Base-by-base conservation (phyloP, 2,329 filamentous ascomycete species). In the Xylaria sp. region DNA sequence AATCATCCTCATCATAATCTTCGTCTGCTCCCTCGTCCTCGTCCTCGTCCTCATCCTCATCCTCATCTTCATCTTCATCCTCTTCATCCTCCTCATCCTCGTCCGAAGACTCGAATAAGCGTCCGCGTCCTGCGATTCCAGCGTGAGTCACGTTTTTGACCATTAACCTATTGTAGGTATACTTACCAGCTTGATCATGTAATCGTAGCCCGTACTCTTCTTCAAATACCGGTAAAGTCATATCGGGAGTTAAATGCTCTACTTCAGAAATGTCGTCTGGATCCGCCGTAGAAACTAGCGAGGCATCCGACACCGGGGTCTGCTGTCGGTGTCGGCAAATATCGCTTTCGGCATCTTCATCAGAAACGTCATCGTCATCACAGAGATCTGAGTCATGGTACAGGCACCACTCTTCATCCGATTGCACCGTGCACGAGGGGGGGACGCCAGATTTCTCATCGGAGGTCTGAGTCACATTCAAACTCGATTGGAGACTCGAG, bases 111-210 rank as follows among this genome's bases (percentile, higher is more conserved):
- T 28, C n/a, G 28, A 28, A 28, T 28, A 28, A 28, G 28, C 28
- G 28, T 28, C 28, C 48, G 28, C 3, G 28, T 5, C 28, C 48
- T 60, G 10, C 62, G 37, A 2, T 62, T 56, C 25, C 10, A 20
- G 13, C 13, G 28, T 60, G 28, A 54, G 55, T 48, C n/a, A 39
- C 15, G 64, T 63, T 7, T 67, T 46, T 13, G 46, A n/a, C 39
- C 23, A 58, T 69, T 55, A 39, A 20, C 48, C 13, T 31, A 12
- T 34, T 50, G 28, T 23, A 13, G 18, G 37, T 28, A 31, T 46
- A 28, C 60, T 65, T 71, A 39, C 68, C 58, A 10, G 44, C 44
- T 20, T 73, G 73, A 23, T 69, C 65, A 1, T 68, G 69, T 51
- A 65, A 66, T n/a, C 18, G 41, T 31, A 50, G 23, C n/a, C 25